A percentile compares a stretch with the other conserved stretches of the same genome.
phyloP scores from a whole-genome alignment of 2,329 filamentous ascomycete species.

The Aspergillus persii region DNA sequence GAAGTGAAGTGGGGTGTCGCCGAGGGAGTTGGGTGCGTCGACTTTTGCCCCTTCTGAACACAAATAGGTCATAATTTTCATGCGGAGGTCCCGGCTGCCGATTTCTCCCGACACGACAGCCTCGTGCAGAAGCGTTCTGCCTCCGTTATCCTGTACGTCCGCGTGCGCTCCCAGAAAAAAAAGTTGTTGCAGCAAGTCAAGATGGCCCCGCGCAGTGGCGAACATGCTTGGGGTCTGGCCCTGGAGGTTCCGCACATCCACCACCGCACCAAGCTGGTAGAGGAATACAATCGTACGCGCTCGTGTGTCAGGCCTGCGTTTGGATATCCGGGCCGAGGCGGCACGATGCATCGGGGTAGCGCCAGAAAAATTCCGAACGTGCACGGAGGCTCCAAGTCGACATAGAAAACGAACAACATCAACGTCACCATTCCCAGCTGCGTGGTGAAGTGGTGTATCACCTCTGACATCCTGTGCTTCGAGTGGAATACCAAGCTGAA shows the following conservation, averaged over 20 bases:
- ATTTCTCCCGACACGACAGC: neutral
- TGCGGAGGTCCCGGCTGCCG: neutral
- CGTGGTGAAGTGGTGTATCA: neutral
- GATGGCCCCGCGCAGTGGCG: neutral
- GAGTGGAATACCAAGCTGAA: neutral
- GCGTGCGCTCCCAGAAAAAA: neutral
- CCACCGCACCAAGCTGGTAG: neutral
- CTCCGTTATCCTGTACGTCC: neutral
- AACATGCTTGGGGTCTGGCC: neutral
- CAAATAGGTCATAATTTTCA: neutral
- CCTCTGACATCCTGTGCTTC: neutral
- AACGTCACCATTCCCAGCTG: neutral
- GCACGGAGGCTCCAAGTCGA: neutral
- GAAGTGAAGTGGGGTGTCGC: neutral
- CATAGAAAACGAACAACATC: neutral
- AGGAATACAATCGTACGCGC: neutral
- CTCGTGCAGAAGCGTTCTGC: neutral
- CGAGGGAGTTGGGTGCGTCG: neutral
- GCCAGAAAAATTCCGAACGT: neutral
- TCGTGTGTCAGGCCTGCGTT: neutral
- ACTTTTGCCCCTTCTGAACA: neutral
- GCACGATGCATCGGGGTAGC: neutral
- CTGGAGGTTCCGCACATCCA: neutral
- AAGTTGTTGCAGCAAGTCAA: neutral
- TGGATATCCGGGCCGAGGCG: neutral